Conservation (phyloP, 768 basidiomycete genomes). For the Pulveroboletus ravenelii region DNA sequence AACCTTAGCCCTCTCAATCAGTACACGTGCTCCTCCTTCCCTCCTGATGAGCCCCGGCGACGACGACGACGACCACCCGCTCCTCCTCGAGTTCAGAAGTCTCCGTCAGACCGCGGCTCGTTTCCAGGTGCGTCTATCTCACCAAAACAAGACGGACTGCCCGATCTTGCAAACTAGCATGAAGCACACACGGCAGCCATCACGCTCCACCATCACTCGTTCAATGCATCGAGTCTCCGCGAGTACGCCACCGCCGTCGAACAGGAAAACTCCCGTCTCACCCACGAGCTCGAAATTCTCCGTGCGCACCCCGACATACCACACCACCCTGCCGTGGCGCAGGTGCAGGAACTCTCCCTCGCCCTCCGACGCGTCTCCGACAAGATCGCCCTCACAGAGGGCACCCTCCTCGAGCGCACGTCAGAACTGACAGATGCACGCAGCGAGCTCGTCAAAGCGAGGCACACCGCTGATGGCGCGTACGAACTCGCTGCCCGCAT, state of each 20-base stretch:
- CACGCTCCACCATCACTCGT: slow-evolving; percentile 59
- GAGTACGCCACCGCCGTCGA: slow-evolving; percentile 37
- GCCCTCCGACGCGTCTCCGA: slow-evolving; percentile 65
- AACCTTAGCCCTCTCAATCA: slow-evolving; percentile 9
- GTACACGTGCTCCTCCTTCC: too few relatives aligned
- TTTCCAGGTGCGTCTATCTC: slow-evolving; percentile 40
- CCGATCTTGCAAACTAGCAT: slow-evolving; percentile 39
- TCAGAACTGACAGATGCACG: slow-evolving; percentile 41
- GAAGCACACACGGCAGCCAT: slow-evolving; percentile 64
- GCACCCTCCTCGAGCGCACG: slow-evolving; percentile 45
- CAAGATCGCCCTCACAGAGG: slow-evolving; percentile 61
- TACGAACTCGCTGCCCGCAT: slow-evolving; percentile 52
- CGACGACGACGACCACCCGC: slow-evolving; percentile 36
- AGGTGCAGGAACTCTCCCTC: slow-evolving; percentile 55
- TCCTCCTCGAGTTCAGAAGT: slow-evolving; percentile 44
- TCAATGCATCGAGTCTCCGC: slow-evolving; percentile 39
- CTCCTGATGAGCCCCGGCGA: neutral
- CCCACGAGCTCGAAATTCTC: slow-evolving; percentile 52
- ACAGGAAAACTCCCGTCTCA: slow-evolving; percentile 53
- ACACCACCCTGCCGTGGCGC: slow-evolving; percentile 34
- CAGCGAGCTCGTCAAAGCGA: slow-evolving; percentile 42
- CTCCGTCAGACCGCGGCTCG: slow-evolving; percentile 42
- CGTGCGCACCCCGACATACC: slow-evolving; percentile 47
- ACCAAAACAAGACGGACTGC: neutral
- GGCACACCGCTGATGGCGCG: slow-evolving; percentile 44